Evolutionary conservation across 805 yeast species (phyloP), one percentile per base, ranked within the genome.

Genomic region (Hanseniaspora nectarophila): DNA sequence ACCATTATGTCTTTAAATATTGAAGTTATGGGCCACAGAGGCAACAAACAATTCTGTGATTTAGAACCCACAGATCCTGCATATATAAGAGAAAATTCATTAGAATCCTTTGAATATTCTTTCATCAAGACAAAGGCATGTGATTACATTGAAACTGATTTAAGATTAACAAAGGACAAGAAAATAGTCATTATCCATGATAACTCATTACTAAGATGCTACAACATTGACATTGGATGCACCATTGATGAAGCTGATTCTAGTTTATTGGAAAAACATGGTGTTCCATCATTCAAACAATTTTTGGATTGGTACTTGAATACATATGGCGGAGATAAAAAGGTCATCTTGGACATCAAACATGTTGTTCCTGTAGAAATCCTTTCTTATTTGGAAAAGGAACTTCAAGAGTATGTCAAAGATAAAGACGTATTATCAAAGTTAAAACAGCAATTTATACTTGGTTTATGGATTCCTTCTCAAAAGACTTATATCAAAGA

Each of bases 161-260:
- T 78, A 29, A 82, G 77, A 58, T 67, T 77, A 55, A 67, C 80
- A 0, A 57, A 60, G 3, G 84, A 78, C 58, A 76, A 76, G n/a
- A 67, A 67, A 4, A 71, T 77, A 2, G 77, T 78, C 18, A 66
- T 78, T 45, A 73, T 74, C 55, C 84, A 78, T 57, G 83, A 78
- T 54, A 64, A 71, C 4, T 63, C 61, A 45, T 71, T 81, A 0
- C 73, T 72, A 5, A 69, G 83, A 50, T 68, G 72, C 34, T 78
- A 75, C 66, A 67, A 73, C 49, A 59, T 62, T 35, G 61, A 71
- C 35, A 53, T 61, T 40, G 60, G 47, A 69, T 57, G 62, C 52
- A 44, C 72, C 64, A 6, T 59, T 76, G 45, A 67, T 67, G 45
- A 55, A 62, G 42, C 59, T 77, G 51, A 59, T 58, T 23, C 57